Conservation (phyloP, 139 green algal species). For the Astrephomene gubernaculifera region DNA sequence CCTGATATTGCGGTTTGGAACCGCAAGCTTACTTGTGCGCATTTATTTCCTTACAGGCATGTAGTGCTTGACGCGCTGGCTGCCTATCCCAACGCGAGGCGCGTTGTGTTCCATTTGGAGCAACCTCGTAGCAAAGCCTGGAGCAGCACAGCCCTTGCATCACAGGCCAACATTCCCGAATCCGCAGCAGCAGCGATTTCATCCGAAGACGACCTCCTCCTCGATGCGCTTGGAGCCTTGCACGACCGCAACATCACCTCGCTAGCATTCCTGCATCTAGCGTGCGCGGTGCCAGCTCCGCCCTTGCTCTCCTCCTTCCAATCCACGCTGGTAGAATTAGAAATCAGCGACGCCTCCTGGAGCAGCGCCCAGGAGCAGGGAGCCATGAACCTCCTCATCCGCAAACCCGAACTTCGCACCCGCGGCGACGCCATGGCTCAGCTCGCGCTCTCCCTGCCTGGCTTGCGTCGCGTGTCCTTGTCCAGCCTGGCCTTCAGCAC, state of each 20-base stretch:
- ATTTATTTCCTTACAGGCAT: neutral
- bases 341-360: neutral
- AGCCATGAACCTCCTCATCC: neutral
- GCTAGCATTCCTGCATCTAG: neutral
- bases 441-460: slow-evolving; percentile 1
- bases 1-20: no score
- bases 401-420: neutral
- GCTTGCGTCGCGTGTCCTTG: slow-evolving; percentile 12
- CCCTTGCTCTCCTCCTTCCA: neutral
- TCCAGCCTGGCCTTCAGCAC: neutral
- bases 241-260: neutral
- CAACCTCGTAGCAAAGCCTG: neutral
- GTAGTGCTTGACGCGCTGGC: neutral
- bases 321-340: neutral
- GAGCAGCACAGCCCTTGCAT: neutral
- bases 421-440: neutral
- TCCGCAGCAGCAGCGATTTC: no score
- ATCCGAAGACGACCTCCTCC: neutral
- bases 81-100: slow-evolving; percentile 1
- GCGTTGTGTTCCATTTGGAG: neutral
- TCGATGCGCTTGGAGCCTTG: neutral
- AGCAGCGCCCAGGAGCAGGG: neutral
- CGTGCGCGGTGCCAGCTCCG: neutral
- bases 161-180: neutral
- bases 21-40: neutral